Evolutionary conservation across 805 yeast genomes (phyloP).

Genomic region (Priceomyces fermenticarens): DNA sequence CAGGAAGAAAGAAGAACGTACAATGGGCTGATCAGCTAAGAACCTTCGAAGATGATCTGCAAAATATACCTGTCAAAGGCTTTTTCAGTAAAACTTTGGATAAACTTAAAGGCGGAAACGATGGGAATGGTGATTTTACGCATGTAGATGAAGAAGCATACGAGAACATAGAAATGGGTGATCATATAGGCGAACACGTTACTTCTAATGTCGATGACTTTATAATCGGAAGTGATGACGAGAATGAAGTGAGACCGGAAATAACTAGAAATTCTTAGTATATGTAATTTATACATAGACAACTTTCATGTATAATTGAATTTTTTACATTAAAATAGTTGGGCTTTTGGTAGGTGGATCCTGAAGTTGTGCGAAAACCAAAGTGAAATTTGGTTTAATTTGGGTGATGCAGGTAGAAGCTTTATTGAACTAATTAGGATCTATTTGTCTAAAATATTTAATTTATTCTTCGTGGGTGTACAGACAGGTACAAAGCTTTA

Average conservation of each 20-base stretch:
- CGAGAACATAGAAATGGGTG: conserved; percentile 46
- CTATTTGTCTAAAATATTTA: too few species aligned
- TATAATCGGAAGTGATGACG: conserved; percentile 50
- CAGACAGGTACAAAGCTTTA: too few species aligned
- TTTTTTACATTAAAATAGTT: too few species aligned
- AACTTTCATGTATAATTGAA: too few species aligned
- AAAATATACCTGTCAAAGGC: conserved; percentile 27
- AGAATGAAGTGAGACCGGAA: conserved; percentile 12
- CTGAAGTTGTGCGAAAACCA: too few species aligned
- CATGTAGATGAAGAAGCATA: conserved; percentile 16
- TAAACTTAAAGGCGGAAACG: conserved; percentile 26
- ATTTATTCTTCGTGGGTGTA: too few species aligned
- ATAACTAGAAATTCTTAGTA: too few species aligned
- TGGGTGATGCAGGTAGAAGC: too few species aligned
- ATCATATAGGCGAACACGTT: conserved; percentile 12
- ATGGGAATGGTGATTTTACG: conserved; percentile 23
- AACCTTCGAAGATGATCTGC: conserved; percentile 30
- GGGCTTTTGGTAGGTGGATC: too few species aligned
- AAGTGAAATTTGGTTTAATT: too few species aligned
- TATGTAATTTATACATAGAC: too few species aligned
- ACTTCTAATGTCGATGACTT: conserved; percentile 34
- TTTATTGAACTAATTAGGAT: too few species aligned
- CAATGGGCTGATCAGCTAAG: conserved; percentile 47
- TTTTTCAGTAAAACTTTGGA: conserved; percentile 34
- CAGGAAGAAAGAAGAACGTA: conserved; percentile 40